Conservation (phyloP, 169 alveolate species). For the Nephromyces sp. region DNA sequence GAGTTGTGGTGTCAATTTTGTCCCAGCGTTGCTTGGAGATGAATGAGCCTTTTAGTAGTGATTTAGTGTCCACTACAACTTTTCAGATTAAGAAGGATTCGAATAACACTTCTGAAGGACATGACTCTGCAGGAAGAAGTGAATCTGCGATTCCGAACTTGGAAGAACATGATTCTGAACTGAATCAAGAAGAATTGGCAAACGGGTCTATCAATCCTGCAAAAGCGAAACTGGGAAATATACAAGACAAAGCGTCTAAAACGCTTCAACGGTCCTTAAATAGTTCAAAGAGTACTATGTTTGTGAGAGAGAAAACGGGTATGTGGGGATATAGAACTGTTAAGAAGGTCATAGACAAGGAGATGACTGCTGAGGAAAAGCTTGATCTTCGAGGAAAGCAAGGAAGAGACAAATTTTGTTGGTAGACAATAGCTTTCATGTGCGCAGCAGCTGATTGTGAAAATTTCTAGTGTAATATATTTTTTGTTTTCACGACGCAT, state of each 20-base stretch:
- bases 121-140: background rate
- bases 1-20: constrained; percentile 9
- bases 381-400: constrained; percentile 46
- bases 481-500: too few relatives aligned
- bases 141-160: too few relatives aligned
- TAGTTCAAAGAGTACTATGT: constrained; percentile 1
- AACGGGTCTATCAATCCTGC: too few relatives aligned
- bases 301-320: constrained; percentile 46
- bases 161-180: too few relatives aligned
- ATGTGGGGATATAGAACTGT: constrained; percentile 39
- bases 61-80: constrained; percentile 37
- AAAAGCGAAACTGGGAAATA: too few relatives aligned
- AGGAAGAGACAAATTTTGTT: constrained; percentile 56
- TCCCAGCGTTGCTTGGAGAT: constrained; percentile 37
- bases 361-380: constrained; percentile 47
- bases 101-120: background rate
- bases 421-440: too few relatives aligned
- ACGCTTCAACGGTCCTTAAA: constrained; percentile 7
- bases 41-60: constrained; percentile 27
- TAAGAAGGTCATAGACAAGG: constrained; percentile 8
- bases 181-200: constrained; percentile 5
- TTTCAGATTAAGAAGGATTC: constrained; percentile 5
- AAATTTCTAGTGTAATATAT: too few relatives aligned
- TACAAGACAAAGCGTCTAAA: too few relatives aligned
- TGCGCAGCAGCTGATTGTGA: too few relatives aligned